phyloP scores from a whole-genome alignment of 352 stramenopile species.

The Peronospora destructor region DNA sequence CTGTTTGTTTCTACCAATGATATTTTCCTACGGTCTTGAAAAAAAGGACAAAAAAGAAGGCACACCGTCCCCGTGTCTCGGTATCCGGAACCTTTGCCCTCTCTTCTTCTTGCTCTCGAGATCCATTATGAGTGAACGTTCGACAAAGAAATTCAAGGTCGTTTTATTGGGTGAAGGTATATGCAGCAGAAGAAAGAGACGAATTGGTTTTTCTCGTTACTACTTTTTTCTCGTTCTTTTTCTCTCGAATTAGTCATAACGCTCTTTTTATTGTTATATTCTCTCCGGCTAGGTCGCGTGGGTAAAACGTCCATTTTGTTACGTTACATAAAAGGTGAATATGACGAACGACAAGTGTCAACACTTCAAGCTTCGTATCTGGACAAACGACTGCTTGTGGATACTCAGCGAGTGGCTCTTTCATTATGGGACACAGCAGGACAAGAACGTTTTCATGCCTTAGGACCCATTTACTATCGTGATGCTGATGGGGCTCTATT shows the following conservation, averaged over 20 bases:
- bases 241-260: too few relatives aligned
- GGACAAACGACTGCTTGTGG: constrained; percentile 86
- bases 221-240: not conserved
- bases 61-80: not conserved
- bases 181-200: not conserved
- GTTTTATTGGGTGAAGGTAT: constrained; percentile 82
- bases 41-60: not conserved
- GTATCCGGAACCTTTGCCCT: too few relatives aligned
- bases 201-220: too few relatives aligned
- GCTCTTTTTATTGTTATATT: not conserved
- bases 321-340: constrained; percentile 91
- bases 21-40: not conserved
- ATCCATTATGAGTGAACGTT: constrained; percentile 47
- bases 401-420: constrained; percentile 71
- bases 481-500: constrained; percentile 84
- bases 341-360: constrained; percentile 87
- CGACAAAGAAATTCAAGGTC: constrained; percentile 81
- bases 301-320: constrained; percentile 94
- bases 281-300: constrained; percentile 66
- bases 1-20: not conserved
- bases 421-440: constrained; percentile 86
- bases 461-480: constrained; percentile 88
- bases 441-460: constrained; percentile 83
- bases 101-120: not conserved
- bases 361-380: constrained; percentile 92